Conservation (phyloP, 1,284 basidiomycete species). For the Tilletiaria anomala region DNA sequence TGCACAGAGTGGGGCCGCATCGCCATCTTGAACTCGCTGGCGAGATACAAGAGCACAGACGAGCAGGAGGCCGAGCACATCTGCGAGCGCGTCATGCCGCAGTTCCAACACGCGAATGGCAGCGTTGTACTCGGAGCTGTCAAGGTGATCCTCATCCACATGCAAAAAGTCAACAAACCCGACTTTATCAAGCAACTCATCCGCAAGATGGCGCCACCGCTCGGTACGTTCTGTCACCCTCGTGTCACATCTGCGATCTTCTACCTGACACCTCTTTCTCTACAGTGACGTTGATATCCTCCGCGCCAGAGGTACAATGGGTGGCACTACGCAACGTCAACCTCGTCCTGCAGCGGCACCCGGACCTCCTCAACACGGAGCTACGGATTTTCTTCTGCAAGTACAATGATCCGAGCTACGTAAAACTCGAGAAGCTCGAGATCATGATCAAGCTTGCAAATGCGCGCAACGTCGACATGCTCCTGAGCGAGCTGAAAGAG, state of each 20-base stretch:
- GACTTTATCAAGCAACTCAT: constrained; percentile 75
- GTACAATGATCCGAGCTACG: constrained; percentile 96
- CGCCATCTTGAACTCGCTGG: constrained; percentile 71
- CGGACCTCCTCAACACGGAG: constrained; percentile 78
- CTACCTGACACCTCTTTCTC: constrained; percentile 32
- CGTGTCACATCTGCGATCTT: background rate
- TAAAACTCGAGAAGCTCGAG: constrained; percentile 94
- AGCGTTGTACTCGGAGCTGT: constrained; percentile 87
- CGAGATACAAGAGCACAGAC: constrained; percentile 67
- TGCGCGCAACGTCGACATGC: constrained; percentile 81
- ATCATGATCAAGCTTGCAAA: constrained; percentile 91
- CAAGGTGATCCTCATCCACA: constrained; percentile 74
- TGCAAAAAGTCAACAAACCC: constrained; percentile 51
- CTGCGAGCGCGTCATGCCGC: constrained; percentile 91
- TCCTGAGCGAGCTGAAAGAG: constrained; percentile 91
- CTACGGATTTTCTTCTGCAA: constrained; percentile 99
- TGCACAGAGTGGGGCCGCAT: constrained; percentile 98
- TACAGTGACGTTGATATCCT: constrained; percentile 52
- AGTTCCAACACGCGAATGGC: constrained; percentile 94
- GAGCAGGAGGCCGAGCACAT: constrained; percentile 89
- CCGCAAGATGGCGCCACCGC: constrained; percentile 92
- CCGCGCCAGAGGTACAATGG: constrained; percentile 61
- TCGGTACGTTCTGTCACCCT: too few relatives aligned
- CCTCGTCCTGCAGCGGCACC: constrained; percentile 78
- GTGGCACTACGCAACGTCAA: constrained; percentile 94